Conservation (phyloP, 352 stramenopile genomes). For the Globisporangium cederbergense region DNA sequence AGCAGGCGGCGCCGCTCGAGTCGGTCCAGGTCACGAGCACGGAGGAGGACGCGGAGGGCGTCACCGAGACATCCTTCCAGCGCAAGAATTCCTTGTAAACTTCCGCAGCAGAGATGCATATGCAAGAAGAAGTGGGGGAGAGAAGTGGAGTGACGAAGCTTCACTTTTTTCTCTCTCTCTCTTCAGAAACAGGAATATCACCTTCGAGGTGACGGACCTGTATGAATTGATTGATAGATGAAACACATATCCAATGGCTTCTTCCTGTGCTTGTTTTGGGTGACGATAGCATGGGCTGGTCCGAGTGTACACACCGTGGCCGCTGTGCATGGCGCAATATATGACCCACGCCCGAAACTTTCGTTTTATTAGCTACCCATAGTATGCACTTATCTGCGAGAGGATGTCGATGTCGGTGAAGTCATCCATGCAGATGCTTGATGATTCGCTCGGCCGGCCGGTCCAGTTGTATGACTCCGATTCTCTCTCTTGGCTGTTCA, state of each 20-base stretch:
- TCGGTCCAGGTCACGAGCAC: constrained; percentile 18
- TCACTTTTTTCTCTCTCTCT: not conserved
- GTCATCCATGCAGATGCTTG: constrained; percentile 56
- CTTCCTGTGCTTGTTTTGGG: not conserved
- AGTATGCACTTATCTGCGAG: constrained; percentile 45
- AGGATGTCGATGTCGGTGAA: constrained; percentile 47
- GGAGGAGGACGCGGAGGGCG: constrained; percentile 37
- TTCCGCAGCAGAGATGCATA: constrained; percentile 16
- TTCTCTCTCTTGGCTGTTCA: constrained; percentile 1
- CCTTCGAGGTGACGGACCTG: not conserved
- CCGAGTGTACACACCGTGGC: too few relatives aligned
- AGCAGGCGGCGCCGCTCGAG: constrained; percentile 17
- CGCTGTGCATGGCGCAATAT: not conserved
- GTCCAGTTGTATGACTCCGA: constrained; percentile 13
- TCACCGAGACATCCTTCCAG: constrained; percentile 30
- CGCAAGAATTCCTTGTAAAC: constrained; percentile 52
- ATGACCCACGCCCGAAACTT: not conserved
- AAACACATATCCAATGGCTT: not conserved
- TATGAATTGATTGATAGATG: constrained; percentile 11
- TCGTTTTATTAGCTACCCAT: constrained; percentile 13
- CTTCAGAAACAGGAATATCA: not conserved
- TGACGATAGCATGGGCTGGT: too few relatives aligned
- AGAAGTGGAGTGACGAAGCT: not conserved
- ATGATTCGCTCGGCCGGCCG: constrained; percentile 14
- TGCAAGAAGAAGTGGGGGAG: constrained; percentile 12